phyloP scores from a whole-genome alignment of 257 asterid species.

The Plectranthus barbatus region DNA sequence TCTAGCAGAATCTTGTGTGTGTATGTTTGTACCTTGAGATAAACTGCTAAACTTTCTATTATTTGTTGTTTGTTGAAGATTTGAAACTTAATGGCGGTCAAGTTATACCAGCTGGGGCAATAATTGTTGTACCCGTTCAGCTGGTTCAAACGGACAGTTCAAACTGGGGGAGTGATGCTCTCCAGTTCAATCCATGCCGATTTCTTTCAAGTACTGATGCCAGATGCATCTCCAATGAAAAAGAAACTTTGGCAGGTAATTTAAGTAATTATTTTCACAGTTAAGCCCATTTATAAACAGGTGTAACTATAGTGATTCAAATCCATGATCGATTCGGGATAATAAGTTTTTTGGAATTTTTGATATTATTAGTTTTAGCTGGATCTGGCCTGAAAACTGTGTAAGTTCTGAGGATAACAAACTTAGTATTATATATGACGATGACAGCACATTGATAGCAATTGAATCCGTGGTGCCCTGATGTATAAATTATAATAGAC shows the following conservation, averaged over 20 bases:
- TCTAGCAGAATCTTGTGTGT: slow-evolving; percentile 1
- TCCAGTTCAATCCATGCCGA: slow-evolving; percentile 31
- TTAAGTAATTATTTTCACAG: background rate
- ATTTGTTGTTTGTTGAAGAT: slow-evolving; percentile 26
- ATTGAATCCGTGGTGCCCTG: background rate
- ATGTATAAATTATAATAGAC: background rate
- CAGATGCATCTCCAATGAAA: slow-evolving; percentile 8
- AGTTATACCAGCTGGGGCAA: slow-evolving; percentile 40
- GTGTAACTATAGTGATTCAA: background rate
- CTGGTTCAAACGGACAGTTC: slow-evolving; percentile 30
- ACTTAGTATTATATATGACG: background rate
- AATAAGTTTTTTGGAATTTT: background rate
- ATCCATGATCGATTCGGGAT: background rate
- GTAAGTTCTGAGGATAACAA: background rate
- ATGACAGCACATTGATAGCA: background rate
- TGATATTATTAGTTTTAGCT: background rate
- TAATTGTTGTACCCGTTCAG: slow-evolving; percentile 33
- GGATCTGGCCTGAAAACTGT: background rate
- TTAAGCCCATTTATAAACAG: background rate
- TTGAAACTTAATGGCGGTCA: slow-evolving; percentile 25
- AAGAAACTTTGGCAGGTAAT: slow-evolving; percentile 19
- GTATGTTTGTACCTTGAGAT: background rate
- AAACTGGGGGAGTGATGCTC: slow-evolving; percentile 40
- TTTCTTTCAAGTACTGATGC: slow-evolving; percentile 23
- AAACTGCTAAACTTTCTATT: slow-evolving; percentile 10